Evolutionary conservation across 2,329 filamentous ascomycete species (phyloP), one percentile per base, ranked within the genome.

Genomic region (Helicocarpus griseus): DNA sequence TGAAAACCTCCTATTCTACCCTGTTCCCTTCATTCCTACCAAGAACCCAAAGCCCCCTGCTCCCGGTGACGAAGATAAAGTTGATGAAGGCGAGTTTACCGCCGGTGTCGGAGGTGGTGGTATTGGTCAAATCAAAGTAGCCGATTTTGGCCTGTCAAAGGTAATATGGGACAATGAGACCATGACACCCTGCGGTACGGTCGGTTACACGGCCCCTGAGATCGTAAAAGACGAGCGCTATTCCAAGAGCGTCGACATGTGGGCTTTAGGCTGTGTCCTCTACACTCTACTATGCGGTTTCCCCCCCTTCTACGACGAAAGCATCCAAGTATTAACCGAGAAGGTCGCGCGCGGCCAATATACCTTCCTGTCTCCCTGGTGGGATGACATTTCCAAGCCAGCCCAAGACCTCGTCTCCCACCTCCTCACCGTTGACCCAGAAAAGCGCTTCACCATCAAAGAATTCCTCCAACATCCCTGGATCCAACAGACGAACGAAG

Each of bases 161-260:
- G 87, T 98, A 58, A 89, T 98, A 14, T 98, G 93, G 93, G 93
- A 97, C 62, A 93, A 83, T 60, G 87, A 95, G 65, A 98, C 93
- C 8, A 97, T 96, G 88, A 98, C 93, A 2, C 93, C 93, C n/a
- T 98, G 93, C 68, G 93, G 93, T 53, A 98, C 93, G 0, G 93
- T 97, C 52, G 93, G 93, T 40, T 98, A 98, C 72, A 97, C 93
- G 3, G 93, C 93, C 3, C 93, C 93, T 6, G 93, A 98, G 66
- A 98, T 98, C 56, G 93, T 98, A 67, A 97, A 97, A 72, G 93
- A 98, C 70, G 93, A 98, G 72, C 83, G 90, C 21, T 98, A 98
- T 70, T 97, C 91, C 35, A 98, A 97, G 76, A 94, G 89, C 48
- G 93, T 98, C 43, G 93, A 98, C 65, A 98, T 98, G 93, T 98